Evolutionary conservation across 108 stramenopile genomes (phyloP).

Genomic region (Skeletonema menzelii): DNA sequence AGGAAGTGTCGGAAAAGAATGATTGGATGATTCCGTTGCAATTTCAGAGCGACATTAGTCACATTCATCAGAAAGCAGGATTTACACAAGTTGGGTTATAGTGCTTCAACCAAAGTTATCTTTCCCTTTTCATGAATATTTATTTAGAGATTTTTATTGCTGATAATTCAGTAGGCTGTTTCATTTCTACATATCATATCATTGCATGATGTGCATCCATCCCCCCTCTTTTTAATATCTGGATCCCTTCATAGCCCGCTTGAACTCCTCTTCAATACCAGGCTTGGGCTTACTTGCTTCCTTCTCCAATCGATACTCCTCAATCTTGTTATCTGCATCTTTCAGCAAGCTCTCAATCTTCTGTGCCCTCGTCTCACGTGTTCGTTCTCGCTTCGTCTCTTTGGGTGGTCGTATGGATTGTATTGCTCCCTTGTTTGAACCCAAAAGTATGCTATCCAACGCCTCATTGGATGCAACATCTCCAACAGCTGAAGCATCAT

Average conservation of each 20-base stretch:
- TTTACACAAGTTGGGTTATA: constrained; percentile 72
- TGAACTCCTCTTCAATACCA: constrained; percentile 50
- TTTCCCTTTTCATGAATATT: not conserved
- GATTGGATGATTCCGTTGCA: constrained; percentile 90
- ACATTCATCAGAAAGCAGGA: constrained; percentile 83
- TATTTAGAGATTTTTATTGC: not conserved
- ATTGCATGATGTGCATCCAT: not conserved
- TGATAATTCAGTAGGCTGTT: not conserved
- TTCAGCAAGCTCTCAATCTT: constrained; percentile 70
- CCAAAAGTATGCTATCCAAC: not conserved
- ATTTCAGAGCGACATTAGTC: constrained; percentile 85
- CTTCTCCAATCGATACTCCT: constrained; percentile 59
- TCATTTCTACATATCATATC: not conserved
- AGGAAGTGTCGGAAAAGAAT: constrained; percentile 20
- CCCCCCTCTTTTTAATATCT: constrained; percentile 13
- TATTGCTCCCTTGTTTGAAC: constrained; percentile 27
- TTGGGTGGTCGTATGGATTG: constrained; percentile 61
- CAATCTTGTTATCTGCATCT: constrained; percentile 62
- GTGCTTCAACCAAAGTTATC: not conserved
- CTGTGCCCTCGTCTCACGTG: constrained; percentile 66
- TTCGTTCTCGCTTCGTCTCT: constrained; percentile 61
- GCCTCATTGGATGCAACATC: not conserved
- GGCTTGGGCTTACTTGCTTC: constrained; percentile 49
- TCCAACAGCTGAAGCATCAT: not conserved
- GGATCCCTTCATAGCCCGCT: constrained; percentile 30